Conservation (phyloP, 1,284 basidiomycete species). For the Ceratobasidium sp. region DNA sequence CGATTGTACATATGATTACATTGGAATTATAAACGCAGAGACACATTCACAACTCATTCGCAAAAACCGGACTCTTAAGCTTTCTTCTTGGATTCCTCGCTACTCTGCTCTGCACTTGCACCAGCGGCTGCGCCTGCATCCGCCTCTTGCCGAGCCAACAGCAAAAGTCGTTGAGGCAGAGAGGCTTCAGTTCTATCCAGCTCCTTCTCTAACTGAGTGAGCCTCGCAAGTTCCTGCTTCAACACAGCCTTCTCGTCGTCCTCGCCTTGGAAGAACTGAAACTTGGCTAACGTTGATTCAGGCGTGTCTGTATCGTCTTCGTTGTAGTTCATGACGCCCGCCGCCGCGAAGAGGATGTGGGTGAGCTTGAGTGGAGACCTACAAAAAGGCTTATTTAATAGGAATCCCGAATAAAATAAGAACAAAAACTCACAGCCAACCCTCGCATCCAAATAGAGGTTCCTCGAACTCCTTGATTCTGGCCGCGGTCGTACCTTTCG, state of each 20-base stretch:
- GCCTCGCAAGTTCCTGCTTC: background rate
- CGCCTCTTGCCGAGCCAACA: constrained; percentile 11
- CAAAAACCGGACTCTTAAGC: no score
- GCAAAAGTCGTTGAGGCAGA: constrained; percentile 12
- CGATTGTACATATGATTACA: no score
- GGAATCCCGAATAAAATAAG: no score
- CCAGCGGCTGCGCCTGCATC: background rate
- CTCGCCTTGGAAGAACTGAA: constrained; percentile 34
- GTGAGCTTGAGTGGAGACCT: constrained; percentile 39
- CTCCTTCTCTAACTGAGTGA: constrained; percentile 18
- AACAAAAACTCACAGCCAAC: constrained; percentile 36
- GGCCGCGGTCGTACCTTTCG: constrained; percentile 8
- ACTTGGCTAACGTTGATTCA: background rate
- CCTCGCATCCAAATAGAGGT: constrained; percentile 37
- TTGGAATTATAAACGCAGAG: no score
- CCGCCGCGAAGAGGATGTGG: constrained; percentile 20
- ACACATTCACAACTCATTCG: no score
- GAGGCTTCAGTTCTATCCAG: background rate
- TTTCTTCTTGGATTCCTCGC: no score
- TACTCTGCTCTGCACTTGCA: no score
- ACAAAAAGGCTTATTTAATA: background rate
- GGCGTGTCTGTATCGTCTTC: constrained; percentile 25
- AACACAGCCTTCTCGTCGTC: constrained; percentile 5
- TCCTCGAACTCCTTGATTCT: constrained; percentile 23
- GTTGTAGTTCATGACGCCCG: background rate